Percentiles rank a stretch among this genome's conserved stretches.
phyloP scores from a whole-genome alignment of 306 rosid genomes.

The Quercus robur region DNA sequence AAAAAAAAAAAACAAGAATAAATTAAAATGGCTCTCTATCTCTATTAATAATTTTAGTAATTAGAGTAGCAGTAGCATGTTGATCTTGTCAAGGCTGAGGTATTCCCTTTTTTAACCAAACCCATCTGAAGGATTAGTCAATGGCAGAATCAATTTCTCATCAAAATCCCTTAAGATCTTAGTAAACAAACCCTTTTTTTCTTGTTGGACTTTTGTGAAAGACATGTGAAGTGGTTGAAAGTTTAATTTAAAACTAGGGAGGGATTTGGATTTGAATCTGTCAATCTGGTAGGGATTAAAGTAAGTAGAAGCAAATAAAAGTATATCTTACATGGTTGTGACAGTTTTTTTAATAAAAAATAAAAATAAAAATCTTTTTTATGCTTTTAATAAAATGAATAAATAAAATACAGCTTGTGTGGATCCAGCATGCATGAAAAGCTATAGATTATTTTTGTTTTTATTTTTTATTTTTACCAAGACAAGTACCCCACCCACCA shows the following conservation, averaged over 20 bases:
- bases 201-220: constrained; percentile 31
- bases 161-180: not conserved
- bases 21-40: not conserved
- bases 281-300: not conserved
- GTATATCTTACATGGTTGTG: constrained; percentile 15
- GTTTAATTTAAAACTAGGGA: constrained; percentile 38
- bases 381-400: constrained; percentile 16
- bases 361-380: not conserved
- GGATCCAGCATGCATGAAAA: constrained; percentile 63
- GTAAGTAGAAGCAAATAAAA: not conserved
- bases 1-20: not conserved
- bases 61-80: not conserved
- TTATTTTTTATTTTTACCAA: constrained; percentile 20
- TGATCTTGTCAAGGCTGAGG: constrained; percentile 16
- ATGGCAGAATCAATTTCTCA: not conserved
- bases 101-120: constrained; percentile 1
- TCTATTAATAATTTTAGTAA: not conserved
- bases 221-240: constrained; percentile 59
- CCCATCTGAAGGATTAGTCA: constrained; percentile 16
- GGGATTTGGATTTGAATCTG: constrained; percentile 22
- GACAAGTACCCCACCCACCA: constrained; percentile 40
- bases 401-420: constrained; percentile 37
- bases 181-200: not conserved
- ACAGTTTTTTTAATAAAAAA: constrained; percentile 8
- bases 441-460: constrained; percentile 11